Base-by-base conservation (phyloP, 2,329 filamentous ascomycete genomes). In the Pyrenochaeta sp. region DNA sequence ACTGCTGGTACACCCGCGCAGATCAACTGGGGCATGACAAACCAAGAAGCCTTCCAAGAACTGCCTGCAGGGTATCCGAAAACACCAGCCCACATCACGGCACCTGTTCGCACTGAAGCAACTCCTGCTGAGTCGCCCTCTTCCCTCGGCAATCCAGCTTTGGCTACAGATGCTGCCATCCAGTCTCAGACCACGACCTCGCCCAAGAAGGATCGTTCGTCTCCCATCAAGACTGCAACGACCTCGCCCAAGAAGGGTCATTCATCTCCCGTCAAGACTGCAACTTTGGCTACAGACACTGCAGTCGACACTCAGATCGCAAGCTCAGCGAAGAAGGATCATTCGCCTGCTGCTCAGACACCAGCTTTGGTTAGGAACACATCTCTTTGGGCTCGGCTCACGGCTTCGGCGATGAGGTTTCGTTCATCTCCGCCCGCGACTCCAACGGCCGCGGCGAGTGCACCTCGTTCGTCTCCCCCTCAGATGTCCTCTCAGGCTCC, bases 121-220 rank as follows among this genome's bases (percentile, higher is more conserved):
- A 56, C 52, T 7, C 26, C 61, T 20, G 48, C 47, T 23, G 53
- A 55, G 40, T 36, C 59, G 14, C 51, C 58, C 7, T 29, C 46
- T 14, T 63, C 60, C 22, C 61, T 60, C 6, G 58, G 51, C 18
- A 63, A 58, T 7, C 60, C 60, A 22, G 51, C 58, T 2, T 29
- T 57, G 35, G 58, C 50, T 5, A 52, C 61, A n/a, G 60, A 63
- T 35, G 52, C 54, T 29, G 60, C 60, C 11, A 48, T 63, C 10
- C 60, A 63, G 22, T 55, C 58, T 31, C 58, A 63, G 39, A 63
- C 61, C 30, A 50, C 43, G 11, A 52, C 56, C 17, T 63, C 60
- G 3, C 51, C 59, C 19, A 63, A 61, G 52, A 63, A 61, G 43
- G 55, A 61, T 32, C n/a, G n/a, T n/a, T n/a, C n/a, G n/a, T n/a